Evolutionary conservation across 176 grass and related monocot species (phyloP), one percentile per base, ranked within the genome.

Genomic region (Panicum miliaceum): DNA sequence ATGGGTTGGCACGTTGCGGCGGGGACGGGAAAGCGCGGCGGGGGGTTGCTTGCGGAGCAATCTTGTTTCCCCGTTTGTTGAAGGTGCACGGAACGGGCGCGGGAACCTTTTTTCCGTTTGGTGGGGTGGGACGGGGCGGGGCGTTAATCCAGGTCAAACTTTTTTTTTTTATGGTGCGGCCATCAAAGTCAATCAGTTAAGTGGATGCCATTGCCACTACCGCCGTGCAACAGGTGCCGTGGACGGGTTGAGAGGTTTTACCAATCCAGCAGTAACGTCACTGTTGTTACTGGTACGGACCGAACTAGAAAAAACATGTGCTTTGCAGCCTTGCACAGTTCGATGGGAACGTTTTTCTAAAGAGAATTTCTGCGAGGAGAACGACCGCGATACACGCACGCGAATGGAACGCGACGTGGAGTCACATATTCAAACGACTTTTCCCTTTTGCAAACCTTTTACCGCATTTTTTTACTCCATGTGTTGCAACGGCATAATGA

Each of bases 71-170:
- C 15, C 18, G 64, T 52, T 77, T 61, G 79, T 70, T 82, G 72
- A 61, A 38, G 72, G 50, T 34, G 79, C 79, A 70, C 46, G 86
- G 72, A 61, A 88, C 42, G 50, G 71, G 34, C n/a, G 15, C 45
- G 3, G 32, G 12, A 5, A 22, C 9, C 13, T 46, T 46, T 46
- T 46, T 38, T 62, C 29, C 6, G 6, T 64, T 34, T 6, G 15
- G n/a, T 14, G 29, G 42, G 23, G 69, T 72, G 8, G 19, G 50
- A 7, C 8, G 4, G 3, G 4, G 4, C 5, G 26, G 10, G 8
- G 43, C n/a, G 20, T 25, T 1, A 3, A 64, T 15, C 29, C 4
- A 4, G 7, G 56, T 38, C 51, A 4, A 66, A 5, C 35, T 37
- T 46, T 37, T 38, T 26, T 37, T 46, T 37, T 38, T 26, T 6